Base-by-base conservation (phyloP, 2,329 filamentous ascomycete species). In the Aspergillus ruber region DNA sequence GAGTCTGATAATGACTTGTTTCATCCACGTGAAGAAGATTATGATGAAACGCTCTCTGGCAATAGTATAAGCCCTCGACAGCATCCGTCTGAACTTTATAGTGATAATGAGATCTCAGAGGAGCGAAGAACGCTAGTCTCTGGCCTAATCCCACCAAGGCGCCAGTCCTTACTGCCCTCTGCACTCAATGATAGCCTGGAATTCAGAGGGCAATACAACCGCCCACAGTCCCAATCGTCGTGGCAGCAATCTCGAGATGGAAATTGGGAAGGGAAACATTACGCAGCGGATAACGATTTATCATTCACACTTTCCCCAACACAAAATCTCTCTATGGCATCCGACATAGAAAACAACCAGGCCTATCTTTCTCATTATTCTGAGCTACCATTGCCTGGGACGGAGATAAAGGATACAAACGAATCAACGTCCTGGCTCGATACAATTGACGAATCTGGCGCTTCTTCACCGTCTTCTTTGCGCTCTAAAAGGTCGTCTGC, bases 391-490 rank as follows among this genome's bases (percentile, higher is more conserved):
- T 42, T 51, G 21, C 42, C 63, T n/a, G 58, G 69, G 18, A 46
- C 45, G 21, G 49, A 56, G 33, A 41, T 46, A 3, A 55, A 81
- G 50, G 83, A 81, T 20, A 77, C 80, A 9, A 91, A 88, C 60
- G 88, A 90, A 63, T 88, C 87, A 4, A 89, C 86, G 45, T 95
- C 90, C 1, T 95, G 90, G 90, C 71, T 95, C n/a, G 88, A 95
- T 62, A 91, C 89, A 1, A 93, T 94, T 48, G 88, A 95, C 63
- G 90, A 95, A 58, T 95, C 90, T 18, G 88, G 85, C 32, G 85
- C 81, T 15, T 95, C 90, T 1, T 84, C 83, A 3, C 77, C 80
- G 2, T 88, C 88, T 1, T 95, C 90, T 0, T 77, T 89, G 1
- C 88, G 90, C 64, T 95, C 90, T 0, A 78, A 87, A 43, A 83